Base-by-base conservation (phyloP, 1,284 basidiomycete species). In the Ustilago curta region DNA sequence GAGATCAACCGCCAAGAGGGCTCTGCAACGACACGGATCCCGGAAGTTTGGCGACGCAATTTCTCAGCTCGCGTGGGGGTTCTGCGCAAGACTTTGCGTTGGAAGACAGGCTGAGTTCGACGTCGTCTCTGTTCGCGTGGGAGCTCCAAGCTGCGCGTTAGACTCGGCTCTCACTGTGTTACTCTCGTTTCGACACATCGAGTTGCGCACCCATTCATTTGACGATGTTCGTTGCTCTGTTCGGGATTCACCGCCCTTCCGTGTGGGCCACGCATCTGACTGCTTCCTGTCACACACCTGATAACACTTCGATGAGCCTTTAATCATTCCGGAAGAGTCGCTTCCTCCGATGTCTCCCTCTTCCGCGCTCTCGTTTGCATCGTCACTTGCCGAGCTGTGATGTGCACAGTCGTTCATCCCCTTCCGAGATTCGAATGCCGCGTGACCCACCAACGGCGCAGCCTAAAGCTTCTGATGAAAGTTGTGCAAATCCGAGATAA, bases 391-490 rank as follows among this genome's bases (percentile, higher is more conserved):
- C 49, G 21, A 37, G 31, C 49, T 8, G 18, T n/a, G 11, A n/a
- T n/a, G 47, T 27, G 21, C 27, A 27, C 27, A 27, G 7, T 27
- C 7, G 27, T 27, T 7, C 27, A 27, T 27, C 7, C 27, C 35
- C 35, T 9, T 37, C 16, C 35, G 14, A n/a, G 14, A 37, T 37
- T 12, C 16, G 35, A 37, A 4, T 50, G 32, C 35, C 49, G n/a
- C 35, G 49, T 35, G 32, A 2, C 49, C 49, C 49, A 50, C 32
- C 32, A 37, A 32, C 49, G 32, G 49, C 49, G 49, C 49, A 23
- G 21, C 35, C 12, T 2, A 14, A 11, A 16, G 12, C 47, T 48
- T n/a, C 27, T 7, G 27, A 27, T 19, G 35, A 37, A 12, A 16
- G 18, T 31, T 23, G 29, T n/a, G 31, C 32, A 37, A 2, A 29